These are phyloP conservation scores for Porcisia deanei DNA, from an alignment of 208 protist genomes.

Conservation along the genomic window DNA sequence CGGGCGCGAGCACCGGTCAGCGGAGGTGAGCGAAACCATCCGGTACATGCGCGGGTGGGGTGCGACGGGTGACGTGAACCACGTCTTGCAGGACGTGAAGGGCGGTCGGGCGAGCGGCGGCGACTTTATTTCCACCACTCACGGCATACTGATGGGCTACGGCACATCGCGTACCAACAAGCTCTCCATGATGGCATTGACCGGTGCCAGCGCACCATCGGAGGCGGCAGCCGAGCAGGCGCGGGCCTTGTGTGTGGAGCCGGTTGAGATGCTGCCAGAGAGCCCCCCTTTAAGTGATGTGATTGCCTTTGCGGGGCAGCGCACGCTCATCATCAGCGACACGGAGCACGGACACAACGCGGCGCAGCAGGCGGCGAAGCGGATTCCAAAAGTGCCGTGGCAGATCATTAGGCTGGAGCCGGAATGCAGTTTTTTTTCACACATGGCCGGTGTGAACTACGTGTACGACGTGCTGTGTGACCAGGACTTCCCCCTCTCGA, in stretches of 20 bases:
- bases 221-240: slow-evolving; percentile 45
- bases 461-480: slow-evolving; percentile 91
- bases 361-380: slow-evolving; percentile 42
- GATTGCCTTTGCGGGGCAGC: slow-evolving; percentile 70
- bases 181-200: slow-evolving; percentile 54
- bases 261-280: slow-evolving; percentile 72
- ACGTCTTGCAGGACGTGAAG: slow-evolving; percentile 77
- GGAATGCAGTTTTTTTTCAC: slow-evolving; percentile 72
- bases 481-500: slow-evolving; percentile 79
- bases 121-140: slow-evolving; percentile 79
- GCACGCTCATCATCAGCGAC: slow-evolving; percentile 73
- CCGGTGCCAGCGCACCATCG: slow-evolving; percentile 35
- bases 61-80: slow-evolving; percentile 68
- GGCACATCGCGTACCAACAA: slow-evolving; percentile 78
- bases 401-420: slow-evolving; percentile 79
- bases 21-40: slow-evolving; percentile 86
- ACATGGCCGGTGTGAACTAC: slow-evolving; percentile 67
- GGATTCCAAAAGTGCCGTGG: slow-evolving; percentile 60
- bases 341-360: slow-evolving; percentile 55
- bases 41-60: slow-evolving; percentile 87
- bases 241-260: slow-evolving; percentile 53
- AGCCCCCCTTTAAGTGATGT: slow-evolving; percentile 80
- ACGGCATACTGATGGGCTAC: slow-evolving; percentile 82
- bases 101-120: slow-evolving; percentile 58
- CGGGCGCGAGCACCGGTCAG: slow-evolving; percentile 73